These are phyloP conservation scores for Leptodontidium sp. DNA, from an alignment of 2,329 filamentous ascomycete species.

Conservation along the genomic window DNA sequence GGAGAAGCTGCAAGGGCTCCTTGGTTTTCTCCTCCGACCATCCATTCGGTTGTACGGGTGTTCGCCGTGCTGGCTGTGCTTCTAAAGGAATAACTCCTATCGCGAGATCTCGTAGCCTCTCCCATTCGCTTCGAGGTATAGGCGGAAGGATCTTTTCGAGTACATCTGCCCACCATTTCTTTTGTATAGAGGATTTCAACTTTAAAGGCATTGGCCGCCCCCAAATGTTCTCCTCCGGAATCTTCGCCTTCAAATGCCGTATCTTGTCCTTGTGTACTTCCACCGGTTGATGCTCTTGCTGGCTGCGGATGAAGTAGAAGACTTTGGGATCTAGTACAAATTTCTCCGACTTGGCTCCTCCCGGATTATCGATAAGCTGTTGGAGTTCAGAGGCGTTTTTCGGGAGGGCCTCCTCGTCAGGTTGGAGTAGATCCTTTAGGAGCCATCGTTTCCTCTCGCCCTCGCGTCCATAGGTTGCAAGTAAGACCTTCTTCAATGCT, in stretches of 20 bases:
- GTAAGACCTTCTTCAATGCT: conserved; percentile 58
- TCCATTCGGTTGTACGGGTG: neutral
- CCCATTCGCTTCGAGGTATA: conserved; percentile 62
- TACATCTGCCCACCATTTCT: conserved; percentile 57
- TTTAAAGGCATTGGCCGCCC: conserved; percentile 54
- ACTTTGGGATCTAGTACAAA: conserved; percentile 34
- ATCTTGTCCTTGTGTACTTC: conserved; percentile 30
- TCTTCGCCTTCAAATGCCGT: conserved; percentile 42
- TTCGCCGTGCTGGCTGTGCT: conserved; percentile 37
- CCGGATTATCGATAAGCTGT: conserved; percentile 31
- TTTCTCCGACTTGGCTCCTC: neutral
- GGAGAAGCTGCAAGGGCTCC: conserved; percentile 17
- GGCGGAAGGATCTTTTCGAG: conserved; percentile 62
- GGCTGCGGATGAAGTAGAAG: conserved; percentile 39
- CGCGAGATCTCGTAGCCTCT: conserved; percentile 58
- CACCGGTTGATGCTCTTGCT: conserved; percentile 32
- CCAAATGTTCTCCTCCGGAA: conserved; percentile 59
- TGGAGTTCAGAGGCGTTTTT: conserved; percentile 54
- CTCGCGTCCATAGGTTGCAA: conserved; percentile 59
- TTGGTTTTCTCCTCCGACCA: conserved; percentile 3
- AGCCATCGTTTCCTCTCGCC: conserved; percentile 61
- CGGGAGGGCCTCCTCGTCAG: conserved; percentile 48
- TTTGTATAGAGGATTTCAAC: conserved; percentile 53
- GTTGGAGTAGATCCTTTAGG: conserved; percentile 50
- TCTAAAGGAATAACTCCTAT: conserved; percentile 43